Percentiles rank a stretch among this genome's conserved stretches.
Conservation (phyloP, 148 eudicot genomes). For the Arbutus unedo region DNA sequence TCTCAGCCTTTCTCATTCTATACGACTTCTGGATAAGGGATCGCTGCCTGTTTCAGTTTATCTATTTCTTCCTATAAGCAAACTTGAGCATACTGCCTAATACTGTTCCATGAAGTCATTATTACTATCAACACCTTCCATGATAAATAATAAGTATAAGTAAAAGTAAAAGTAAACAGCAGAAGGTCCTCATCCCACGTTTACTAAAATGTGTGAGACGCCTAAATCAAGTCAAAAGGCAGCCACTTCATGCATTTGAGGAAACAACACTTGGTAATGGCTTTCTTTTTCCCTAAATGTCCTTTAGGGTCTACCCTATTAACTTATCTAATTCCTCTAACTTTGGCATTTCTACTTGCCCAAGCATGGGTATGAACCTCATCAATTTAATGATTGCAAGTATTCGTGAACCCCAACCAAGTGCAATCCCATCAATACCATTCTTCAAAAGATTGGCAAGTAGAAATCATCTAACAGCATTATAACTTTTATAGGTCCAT, state of each 20-base stretch:
- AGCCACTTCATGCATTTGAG: background rate
- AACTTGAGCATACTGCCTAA: background rate
- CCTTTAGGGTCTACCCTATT: background rate
- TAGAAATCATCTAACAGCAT: background rate
- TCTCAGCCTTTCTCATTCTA: background rate
- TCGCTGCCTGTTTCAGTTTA: background rate
- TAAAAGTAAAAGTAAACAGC: background rate
- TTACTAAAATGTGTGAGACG: background rate
- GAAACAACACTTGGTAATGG: background rate
- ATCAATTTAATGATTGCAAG: background rate
- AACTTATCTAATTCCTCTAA: background rate
- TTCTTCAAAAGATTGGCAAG: background rate
- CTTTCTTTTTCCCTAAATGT: background rate
- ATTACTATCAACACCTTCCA: background rate
- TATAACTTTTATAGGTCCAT: background rate
- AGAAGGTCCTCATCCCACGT: background rate
- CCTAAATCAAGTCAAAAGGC: background rate
- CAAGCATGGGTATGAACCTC: background rate
- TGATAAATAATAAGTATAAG: background rate
- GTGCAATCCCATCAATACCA: background rate
- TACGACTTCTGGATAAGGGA: background rate
- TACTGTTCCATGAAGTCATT: background rate
- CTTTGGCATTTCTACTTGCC: background rate
- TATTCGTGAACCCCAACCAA: background rate
- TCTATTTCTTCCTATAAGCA: background rate